Evolutionary conservation across 2,329 filamentous ascomycete species (phyloP), one percentile per base, ranked within the genome.

Genomic region (Leptographium flavum): DNA sequence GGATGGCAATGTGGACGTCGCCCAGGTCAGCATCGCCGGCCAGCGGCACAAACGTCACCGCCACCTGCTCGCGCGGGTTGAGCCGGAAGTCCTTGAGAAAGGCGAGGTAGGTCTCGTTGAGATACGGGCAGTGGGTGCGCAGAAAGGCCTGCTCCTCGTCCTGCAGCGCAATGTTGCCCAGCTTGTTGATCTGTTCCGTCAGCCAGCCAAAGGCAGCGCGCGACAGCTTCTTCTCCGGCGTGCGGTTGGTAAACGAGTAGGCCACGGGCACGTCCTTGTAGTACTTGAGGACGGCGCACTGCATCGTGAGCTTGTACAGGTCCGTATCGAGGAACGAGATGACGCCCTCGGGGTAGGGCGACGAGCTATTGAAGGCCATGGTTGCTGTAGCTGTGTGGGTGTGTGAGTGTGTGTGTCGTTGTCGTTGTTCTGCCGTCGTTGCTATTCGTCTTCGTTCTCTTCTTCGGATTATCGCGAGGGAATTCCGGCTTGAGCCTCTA

Each of bases 221-320:
- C 23, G 79, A 94, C 48, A 98, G 70, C 60, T 88, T 87, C 78
- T 95, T 94, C 50, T 94, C 79, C 8, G 87, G 86, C 1, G 92
- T 98, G 42, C 92, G 83, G 61, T 98, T 98, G 43, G 87, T 96
- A 66, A 93, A 95, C 48, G 83, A 79, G 59, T 96, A 98, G 3
- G 85, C 87, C 47, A 96, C 92, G 38, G 81, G 75, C 55, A 79
- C 68, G 47, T 88, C 72, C 30, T 82, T 82, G 63, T 94, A 96
- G 68, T 88, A 93, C 63, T 93, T 93, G 54, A 93, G 74, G 52
- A 96, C 82, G 50, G 87, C 87, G 60, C 85, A 94, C 81, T 98
- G 92, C 92, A 98, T 98, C 19, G 92, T 98, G 63, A 98, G 66
- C 65, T 98, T 98, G 75, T 95, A 98, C 49, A 98, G 59, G 54